phyloP scores from a whole-genome alignment of 2,329 filamentous ascomycete genomes.

The Microdochium paspali region DNA sequence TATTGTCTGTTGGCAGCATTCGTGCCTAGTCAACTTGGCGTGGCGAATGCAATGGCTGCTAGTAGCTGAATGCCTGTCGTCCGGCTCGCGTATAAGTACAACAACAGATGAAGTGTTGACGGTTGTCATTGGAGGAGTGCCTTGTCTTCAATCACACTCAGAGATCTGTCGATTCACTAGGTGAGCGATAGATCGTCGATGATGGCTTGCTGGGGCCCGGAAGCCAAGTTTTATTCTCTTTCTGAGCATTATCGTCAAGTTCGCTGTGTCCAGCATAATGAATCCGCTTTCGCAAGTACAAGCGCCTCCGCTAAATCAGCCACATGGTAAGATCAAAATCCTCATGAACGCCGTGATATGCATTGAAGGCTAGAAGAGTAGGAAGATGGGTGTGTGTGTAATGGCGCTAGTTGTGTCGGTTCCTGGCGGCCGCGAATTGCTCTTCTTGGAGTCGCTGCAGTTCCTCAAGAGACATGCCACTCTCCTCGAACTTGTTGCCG shows the following conservation, averaged over 20 bases:
- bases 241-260: not conserved
- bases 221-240: not conserved
- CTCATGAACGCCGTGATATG: not conserved
- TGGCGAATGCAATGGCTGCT: no score
- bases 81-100: no score
- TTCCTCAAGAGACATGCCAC: conserved; percentile 84
- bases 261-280: not conserved
- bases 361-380: not conserved
- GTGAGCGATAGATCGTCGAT: no score
- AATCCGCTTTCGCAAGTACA: not conserved
- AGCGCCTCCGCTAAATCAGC: not conserved
- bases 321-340: not conserved
- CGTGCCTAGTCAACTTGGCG: no score
- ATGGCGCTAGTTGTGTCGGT: conserved; percentile 11
- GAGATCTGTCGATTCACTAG: no score
- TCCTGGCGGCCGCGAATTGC: conserved; percentile 57
- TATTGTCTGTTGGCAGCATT: not conserved
- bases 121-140: no score
- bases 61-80: no score
- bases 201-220: no score
- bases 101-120: no score
- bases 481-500: conserved; percentile 92
- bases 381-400: not conserved
- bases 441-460: conserved; percentile 83
- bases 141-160: no score